phyloP scores from a whole-genome alignment of 371 early-diverging fungal species.

The Lichtheimia corymbifera region DNA sequence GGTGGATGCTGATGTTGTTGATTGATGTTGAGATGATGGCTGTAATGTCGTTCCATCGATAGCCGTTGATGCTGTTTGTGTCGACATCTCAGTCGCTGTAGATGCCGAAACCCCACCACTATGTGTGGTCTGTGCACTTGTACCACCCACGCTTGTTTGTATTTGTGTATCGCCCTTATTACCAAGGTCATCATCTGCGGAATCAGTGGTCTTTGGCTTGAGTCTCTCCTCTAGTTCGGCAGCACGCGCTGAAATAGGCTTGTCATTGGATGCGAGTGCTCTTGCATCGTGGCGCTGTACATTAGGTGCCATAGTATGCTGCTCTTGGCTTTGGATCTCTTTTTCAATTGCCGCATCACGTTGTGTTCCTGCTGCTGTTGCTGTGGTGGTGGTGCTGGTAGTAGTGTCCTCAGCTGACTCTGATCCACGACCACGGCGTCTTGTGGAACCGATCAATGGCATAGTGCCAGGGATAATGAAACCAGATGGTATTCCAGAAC shows the following conservation, averaged over 20 bases:
- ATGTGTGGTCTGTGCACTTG: not conserved
- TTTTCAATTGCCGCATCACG: slow-evolving; percentile 9
- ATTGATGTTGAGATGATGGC: no score
- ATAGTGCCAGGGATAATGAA: slow-evolving; percentile 49
- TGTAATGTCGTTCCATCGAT: no score
- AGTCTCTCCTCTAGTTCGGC: slow-evolving; percentile 37
- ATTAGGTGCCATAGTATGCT: slow-evolving; percentile 1
- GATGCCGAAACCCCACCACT: no score
- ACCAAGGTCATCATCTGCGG: slow-evolving; percentile 6
- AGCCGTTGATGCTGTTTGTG: no score
- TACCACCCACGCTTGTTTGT: no score
- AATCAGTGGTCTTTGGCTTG: not conserved
- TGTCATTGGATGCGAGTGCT: slow-evolving; percentile 15
- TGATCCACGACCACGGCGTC: slow-evolving; percentile 24
- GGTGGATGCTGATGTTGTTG: no score
- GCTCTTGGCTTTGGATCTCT: slow-evolving; percentile 19
- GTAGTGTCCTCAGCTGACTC: not conserved
- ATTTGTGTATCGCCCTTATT: no score
- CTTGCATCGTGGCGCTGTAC: slow-evolving; percentile 12
- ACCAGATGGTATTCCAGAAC: slow-evolving; percentile 30
- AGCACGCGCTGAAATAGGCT: slow-evolving; percentile 38
- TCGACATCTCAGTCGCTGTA: no score
- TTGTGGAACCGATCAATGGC: slow-evolving; percentile 43
- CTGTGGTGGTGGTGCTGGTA: no score
- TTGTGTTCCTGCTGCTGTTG: no score